Conservation (phyloP, 2,329 filamentous ascomycete genomes). For the Cercospora janseana region DNA sequence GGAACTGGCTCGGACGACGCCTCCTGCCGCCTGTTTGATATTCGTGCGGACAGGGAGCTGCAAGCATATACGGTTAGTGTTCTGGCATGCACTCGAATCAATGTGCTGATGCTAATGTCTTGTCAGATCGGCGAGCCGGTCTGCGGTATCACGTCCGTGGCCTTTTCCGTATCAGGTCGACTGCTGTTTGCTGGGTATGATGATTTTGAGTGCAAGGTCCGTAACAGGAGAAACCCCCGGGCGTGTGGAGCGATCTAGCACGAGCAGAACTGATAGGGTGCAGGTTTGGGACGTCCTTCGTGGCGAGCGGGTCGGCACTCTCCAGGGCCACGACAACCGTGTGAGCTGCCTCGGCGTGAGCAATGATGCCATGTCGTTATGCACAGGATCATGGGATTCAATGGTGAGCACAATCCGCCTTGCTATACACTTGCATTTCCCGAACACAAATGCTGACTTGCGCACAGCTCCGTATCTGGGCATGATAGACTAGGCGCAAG, state of each 20-base stretch:
- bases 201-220: conserved; percentile 99
- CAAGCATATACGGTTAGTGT: conserved; percentile 62
- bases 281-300: conserved; percentile 98
- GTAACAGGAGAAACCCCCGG: conserved; percentile 31
- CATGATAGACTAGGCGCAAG: conserved; percentile 37
- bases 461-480: conserved; percentile 53
- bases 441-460: too few species aligned
- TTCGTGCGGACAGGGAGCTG: conserved; percentile 83
- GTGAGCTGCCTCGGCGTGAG: conserved; percentile 98
- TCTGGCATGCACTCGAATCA: neutral
- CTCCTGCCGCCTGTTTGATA: conserved; percentile 95
- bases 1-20: conserved; percentile 97
- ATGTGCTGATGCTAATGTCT: neutral
- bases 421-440: too few species aligned
- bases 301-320: conserved; percentile 92
- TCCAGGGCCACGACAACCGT: conserved; percentile 96
- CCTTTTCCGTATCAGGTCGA: conserved; percentile 93
- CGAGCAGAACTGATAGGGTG: conserved; percentile 12
- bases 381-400: conserved; percentile 99
- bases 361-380: conserved; percentile 98
- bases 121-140: conserved; percentile 89
- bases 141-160: conserved; percentile 96
- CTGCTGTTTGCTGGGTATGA: conserved; percentile 96
- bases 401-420: conserved; percentile 72
- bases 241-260: neutral